Evolutionary conservation across 371 early-diverging fungal species (phyloP).

Genomic region (Ordospora pajunii): DNA sequence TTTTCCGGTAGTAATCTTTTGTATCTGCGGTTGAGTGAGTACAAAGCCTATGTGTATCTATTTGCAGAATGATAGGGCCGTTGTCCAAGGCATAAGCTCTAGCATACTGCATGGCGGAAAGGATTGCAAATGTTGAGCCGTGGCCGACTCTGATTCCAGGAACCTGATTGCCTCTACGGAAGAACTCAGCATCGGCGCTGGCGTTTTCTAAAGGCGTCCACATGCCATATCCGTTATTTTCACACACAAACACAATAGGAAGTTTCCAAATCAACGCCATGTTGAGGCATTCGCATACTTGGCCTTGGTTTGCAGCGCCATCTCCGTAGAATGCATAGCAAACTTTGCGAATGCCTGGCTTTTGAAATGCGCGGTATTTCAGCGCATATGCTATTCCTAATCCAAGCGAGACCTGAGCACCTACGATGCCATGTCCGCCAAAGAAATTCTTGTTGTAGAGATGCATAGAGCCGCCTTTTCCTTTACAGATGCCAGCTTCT

Average conservation of each 20-base stretch:
- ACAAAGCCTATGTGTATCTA: slow-evolving; percentile 92
- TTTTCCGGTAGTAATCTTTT: slow-evolving; percentile 32
- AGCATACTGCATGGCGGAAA: slow-evolving; percentile 41
- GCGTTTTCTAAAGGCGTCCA: slow-evolving; percentile 81
- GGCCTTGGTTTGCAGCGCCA: slow-evolving; percentile 98
- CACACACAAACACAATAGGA: slow-evolving; percentile 87
- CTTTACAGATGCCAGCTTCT: slow-evolving; percentile 75
- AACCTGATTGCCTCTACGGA: slow-evolving; percentile 83
- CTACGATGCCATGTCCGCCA: slow-evolving; percentile 99
- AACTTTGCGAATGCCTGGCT: slow-evolving; percentile 14
- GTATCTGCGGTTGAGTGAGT: slow-evolving; percentile 72
- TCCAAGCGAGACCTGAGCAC: slow-evolving; percentile 93
- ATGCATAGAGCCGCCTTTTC: slow-evolving; percentile 99
- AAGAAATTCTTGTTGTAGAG: slow-evolving; percentile 88
- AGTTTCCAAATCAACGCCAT: slow-evolving; percentile 96
- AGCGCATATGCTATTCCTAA: slow-evolving; percentile 88
- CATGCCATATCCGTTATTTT: slow-evolving; percentile 98
- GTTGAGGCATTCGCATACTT: slow-evolving; percentile 95
- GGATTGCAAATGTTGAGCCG: slow-evolving; percentile 63
- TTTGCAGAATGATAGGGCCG: slow-evolving; percentile 88
- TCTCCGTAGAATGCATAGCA: slow-evolving; percentile 90
- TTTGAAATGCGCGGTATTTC: slow-evolving; percentile 67
- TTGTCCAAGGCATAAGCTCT: slow-evolving; percentile 43
- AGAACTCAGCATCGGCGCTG: slow-evolving; percentile 82
- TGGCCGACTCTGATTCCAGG: slow-evolving; percentile 77